These are phyloP conservation scores for Vitis cinerea DNA, from an alignment of 164 flowering plant genomes.

Conservation along the genomic window DNA sequence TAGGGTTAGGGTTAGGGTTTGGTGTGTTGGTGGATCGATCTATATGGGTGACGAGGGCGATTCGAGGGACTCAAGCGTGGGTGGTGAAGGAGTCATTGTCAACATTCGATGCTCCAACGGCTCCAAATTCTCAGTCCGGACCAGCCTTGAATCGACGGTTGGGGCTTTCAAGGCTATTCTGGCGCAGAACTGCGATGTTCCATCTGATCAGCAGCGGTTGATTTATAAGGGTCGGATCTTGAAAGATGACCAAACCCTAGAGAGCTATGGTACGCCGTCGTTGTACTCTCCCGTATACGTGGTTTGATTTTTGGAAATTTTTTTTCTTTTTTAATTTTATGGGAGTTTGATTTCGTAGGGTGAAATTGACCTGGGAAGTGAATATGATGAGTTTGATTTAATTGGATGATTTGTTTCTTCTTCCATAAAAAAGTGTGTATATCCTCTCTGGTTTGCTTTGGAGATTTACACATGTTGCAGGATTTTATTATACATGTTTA, in stretches of 20 bases:
- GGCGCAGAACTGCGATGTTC: constrained; percentile 67
- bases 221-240: constrained; percentile 86
- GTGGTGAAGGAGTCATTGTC: constrained; percentile 31
- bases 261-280: constrained; percentile 59
- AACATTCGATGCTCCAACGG: constrained; percentile 78
- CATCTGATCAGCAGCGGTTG: constrained; percentile 75
- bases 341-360: neutral
- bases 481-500: no score
- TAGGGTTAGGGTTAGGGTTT: constrained; percentile 14
- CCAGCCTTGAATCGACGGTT: constrained; percentile 51
- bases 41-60: constrained; percentile 62
- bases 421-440: no score
- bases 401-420: no score
- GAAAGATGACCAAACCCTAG: constrained; percentile 86
- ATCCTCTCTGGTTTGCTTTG: no score
- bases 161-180: constrained; percentile 55
- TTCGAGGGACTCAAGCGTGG: constrained; percentile 32
- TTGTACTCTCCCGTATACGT: neutral
- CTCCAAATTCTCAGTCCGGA: constrained; percentile 58
- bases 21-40: neutral
- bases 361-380: no score
- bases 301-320: neutral
- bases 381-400: no score
- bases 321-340: neutral
- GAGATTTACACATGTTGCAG: no score